Evolutionary conservation across 2,329 filamentous ascomycete species (phyloP), one percentile per base, ranked within the genome.

Genomic region (Verticillium tricorpus): DNA sequence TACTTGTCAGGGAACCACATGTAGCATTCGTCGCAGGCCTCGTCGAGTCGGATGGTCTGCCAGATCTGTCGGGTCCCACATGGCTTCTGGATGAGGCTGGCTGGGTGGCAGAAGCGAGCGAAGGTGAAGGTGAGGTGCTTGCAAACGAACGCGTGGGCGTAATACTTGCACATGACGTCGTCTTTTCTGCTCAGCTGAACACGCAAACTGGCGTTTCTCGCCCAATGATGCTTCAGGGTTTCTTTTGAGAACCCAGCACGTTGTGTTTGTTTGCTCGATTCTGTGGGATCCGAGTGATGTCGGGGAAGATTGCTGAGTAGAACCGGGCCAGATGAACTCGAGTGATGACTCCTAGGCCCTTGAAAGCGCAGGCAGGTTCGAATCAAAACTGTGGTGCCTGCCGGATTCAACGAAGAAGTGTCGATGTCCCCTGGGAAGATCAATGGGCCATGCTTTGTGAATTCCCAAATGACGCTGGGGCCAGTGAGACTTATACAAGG

Each of bases 61-160:
- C 74, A 76, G 61, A 76, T 70, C 35, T 71, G 65, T 9, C 68
- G 70, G 58, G 70, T 68, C 55, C 62, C 62, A 65, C 74, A 76
- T 7, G 72, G 71, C 39, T 71, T 76, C 66, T 76, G 74, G 57
- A 75, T 74, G 58, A 76, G 68, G 63, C 66, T 69, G 56, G 74
- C 74, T 1, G 72, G 68, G 25, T 66, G 65, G 67, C 74, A 77
- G 68, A 72, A 74, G 66, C 70, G 68, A 58, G 74, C 74, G 56
- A 77, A 76, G 59, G 68, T 70, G 64, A 71, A 70, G 39, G 67
- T 66, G 58, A 69, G 64, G 68, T 76, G 74, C 60, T 72, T 72
- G 71, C 74, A 76, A 57, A 65, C 63, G 67, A 74, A 74, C 40
- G 67, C 67, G 65, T 76, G 73, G 63, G 74, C 74, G 69, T 76